phyloP scores from a whole-genome alignment of 2,329 filamentous ascomycete genomes.

The Pestalotiopsis fici region DNA sequence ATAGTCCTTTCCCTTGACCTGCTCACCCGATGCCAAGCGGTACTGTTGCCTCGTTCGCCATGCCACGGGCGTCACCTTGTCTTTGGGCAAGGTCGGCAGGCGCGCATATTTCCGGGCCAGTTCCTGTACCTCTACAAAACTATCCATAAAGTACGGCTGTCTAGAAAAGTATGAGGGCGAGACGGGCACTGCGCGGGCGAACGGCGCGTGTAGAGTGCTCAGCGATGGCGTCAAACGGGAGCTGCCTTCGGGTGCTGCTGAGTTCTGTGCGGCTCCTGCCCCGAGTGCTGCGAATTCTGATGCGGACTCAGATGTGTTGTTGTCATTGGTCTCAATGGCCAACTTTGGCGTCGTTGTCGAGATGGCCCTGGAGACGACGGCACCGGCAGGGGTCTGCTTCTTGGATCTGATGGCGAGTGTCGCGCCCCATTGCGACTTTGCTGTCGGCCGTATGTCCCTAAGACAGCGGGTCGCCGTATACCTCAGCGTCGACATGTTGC shows the following conservation, averaged over 20 bases:
- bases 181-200: conserved; percentile 76
- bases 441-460: conserved; percentile 22
- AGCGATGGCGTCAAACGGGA: neutral
- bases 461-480: conserved; percentile 27
- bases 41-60: conserved; percentile 84
- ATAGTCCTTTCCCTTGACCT: conserved; percentile 76
- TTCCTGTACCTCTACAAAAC: conserved; percentile 71
- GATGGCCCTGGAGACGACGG: conserved; percentile 3
- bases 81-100: conserved; percentile 68
- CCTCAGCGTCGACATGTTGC: conserved; percentile 30
- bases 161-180: conserved; percentile 96
- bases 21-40: conserved; percentile 69
- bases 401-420: conserved; percentile 1
- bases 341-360: conserved; percentile 13
- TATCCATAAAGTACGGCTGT: conserved; percentile 82
- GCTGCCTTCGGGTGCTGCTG: neutral
- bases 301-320: neutral
- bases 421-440: conserved; percentile 20
- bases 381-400: conserved; percentile 1
- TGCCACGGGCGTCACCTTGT: conserved; percentile 70
- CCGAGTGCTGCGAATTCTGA: neutral
- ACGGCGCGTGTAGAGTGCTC: conserved; percentile 27
- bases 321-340: neutral
- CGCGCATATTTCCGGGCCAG: conserved; percentile 72
- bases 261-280: neutral